These are phyloP conservation scores for Phanerochaete sordida DNA, from an alignment of 768 basidiomycete genomes.

Conservation along the genomic window DNA sequence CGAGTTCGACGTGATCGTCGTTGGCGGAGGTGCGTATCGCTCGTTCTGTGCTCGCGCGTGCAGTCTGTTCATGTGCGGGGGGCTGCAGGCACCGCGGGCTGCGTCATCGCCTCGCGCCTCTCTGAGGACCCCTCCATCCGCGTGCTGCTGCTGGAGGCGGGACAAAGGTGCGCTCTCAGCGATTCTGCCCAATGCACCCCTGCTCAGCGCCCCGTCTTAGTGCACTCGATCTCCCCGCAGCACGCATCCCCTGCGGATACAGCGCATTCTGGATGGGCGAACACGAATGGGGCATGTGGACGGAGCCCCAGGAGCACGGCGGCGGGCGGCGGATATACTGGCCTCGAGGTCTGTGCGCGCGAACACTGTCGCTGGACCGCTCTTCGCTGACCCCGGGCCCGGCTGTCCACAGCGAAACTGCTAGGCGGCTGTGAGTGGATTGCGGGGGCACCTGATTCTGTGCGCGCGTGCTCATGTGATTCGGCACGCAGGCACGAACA, in stretches of 20 bases:
- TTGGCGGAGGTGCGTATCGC: conserved; percentile 32
- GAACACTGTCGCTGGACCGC: background rate
- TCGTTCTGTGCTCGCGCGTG: background rate
- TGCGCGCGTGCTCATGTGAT: background rate
- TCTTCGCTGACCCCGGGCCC: background rate
- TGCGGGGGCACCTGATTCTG: background rate
- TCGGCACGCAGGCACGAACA: conserved; percentile 45
- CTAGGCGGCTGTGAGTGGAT: conserved; percentile 64
- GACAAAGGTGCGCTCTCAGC: conserved; percentile 49
- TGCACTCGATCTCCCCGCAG: background rate
- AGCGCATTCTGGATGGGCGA: conserved; percentile 38
- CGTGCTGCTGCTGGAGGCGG: conserved; percentile 58
- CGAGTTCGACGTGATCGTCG: conserved; percentile 34
- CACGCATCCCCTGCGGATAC: conserved; percentile 17
- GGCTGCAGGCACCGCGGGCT: conserved; percentile 53
- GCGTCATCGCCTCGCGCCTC: conserved; percentile 55
- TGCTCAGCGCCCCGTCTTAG: background rate
- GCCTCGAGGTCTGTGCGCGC: conserved; percentile 53
- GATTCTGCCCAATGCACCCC: no score
- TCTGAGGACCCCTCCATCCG: conserved; percentile 51
- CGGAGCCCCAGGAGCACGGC: conserved; percentile 52
- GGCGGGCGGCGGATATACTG: conserved; percentile 48
- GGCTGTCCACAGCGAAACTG: conserved; percentile 46
- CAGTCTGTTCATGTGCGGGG: background rate
- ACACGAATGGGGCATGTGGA: conserved; percentile 52